Evolutionary conservation across 768 basidiomycete genomes (phyloP), one percentile per base, ranked within the genome.

Genomic region (Mycena chlorophos): DNA sequence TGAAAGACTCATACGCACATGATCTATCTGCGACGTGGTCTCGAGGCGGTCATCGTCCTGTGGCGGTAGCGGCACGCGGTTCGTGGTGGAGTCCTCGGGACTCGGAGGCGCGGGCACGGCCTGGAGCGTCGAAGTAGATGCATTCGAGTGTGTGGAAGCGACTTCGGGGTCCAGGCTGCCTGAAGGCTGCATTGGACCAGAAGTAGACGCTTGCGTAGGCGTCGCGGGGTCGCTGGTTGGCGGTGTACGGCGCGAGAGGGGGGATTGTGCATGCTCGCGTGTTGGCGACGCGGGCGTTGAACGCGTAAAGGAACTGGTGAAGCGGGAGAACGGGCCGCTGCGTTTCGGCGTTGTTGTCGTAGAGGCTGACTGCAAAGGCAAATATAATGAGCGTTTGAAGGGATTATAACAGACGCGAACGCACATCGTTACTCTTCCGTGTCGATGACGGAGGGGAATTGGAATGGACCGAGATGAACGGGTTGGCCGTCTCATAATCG

Each of bases 201-300:
- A 16, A 16, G 55, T 37, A 25, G 37, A 25, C 38, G 25, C 34
- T 3, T 42, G 47, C 5, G 60, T 57, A 1, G 60, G 60, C 4
- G 60, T 61, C 2, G 56, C 51, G 5, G 60, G 53, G 14, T 55
- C 54, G 46, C 5, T 45, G 22, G 16, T 40, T 37, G 39, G 45
- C 29, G 29, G 30, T 17, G 26, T n/a, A n/a, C n/a, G 10, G 17
- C 29, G 12, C 37, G 16, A 19, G 1, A 16, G 12, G 13, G 38
- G 48, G 22, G 29, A 31, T 31, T 26, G n/a, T 25, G 52, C 39
- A 26, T 43, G 8, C 34, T 52, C 51, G 16, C 34, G 51, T 23
- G 40, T 50, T 27, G 60, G 60, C 31, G 60, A 55, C 49, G 60
- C 34, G 13, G 60, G 60, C 47, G 48, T 62, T 25, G 60, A 58